Evolutionary conservation across 1,139 yeast genomes (phyloP), one percentile per base, ranked within the genome.

Genomic region (Saccharomyces uvarum): DNA sequence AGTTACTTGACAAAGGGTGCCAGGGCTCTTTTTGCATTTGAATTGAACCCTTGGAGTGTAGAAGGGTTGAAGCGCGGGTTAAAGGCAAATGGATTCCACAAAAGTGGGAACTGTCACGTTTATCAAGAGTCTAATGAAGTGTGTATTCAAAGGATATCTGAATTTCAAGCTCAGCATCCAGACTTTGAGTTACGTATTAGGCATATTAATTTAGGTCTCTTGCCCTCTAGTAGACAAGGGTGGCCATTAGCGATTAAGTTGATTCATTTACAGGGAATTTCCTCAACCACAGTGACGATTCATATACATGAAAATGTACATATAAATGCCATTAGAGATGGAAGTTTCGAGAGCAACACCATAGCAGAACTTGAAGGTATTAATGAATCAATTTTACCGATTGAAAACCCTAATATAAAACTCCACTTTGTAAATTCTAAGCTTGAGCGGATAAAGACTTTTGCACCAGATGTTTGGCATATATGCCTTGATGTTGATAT

Each of bases 381-480:
- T 38, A 19, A 38, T 16, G n/a, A 38, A 24, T 38, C 44, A 19
- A 38, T 38, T 13, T 4, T 6, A 19, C n/a, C 7, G 13, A 38
- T 4, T 38, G 19, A 19, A 16, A 16, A 56, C 32, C 46, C 11
- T 16, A n/a, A 14, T n/a, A 31, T 53, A 27, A 26, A 47, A 6
- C 53, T 53, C 47, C 33, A 21, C 14, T 61, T 55, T 53, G 57
- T 27, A 27, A 66, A 61, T 31, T 54, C 46, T 8, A 64, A 58
- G 57, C 60, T 62, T 51, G 86, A 84, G 57, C 80, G 75, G 60
- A 86, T 89, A 54, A 88, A 88, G 71, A 86, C 93, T 0, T 89
- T 84, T 75, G 95, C 96, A 0, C 96, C 96, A 0, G 95, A 85
- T 51, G 81, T 88, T 2, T 85, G 88, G 86, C 97, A 88, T 63